Percentiles rank a stretch among this genome's conserved stretches.
These are phyloP conservation scores for Vanrija pseudolonga DNA, from an alignment of 1,284 basidiomycete genomes.

Conservation along the genomic window DNA sequence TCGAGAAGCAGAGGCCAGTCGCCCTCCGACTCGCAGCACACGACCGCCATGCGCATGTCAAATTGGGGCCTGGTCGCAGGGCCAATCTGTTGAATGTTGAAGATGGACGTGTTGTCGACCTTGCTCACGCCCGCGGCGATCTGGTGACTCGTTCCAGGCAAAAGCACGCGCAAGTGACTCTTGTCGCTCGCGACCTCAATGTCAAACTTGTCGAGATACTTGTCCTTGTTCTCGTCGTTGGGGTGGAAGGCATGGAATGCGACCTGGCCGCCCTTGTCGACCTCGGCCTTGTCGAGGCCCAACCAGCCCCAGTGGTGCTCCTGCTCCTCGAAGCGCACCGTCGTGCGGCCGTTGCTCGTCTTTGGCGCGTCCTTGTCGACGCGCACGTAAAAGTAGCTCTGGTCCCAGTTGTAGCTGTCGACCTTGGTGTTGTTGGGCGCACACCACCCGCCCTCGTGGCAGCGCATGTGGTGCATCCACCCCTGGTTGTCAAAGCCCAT, in stretches of 20 bases:
- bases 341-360: slow-evolving; percentile 17
- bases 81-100: slow-evolving; percentile 15
- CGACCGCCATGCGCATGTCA: slow-evolving; percentile 43
- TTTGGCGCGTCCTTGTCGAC: slow-evolving; percentile 4
- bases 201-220: slow-evolving; percentile 26
- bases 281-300: slow-evolving; percentile 22
- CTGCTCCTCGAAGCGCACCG: slow-evolving; percentile 32
- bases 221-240: slow-evolving; percentile 13
- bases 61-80: slow-evolving; percentile 12
- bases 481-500: slow-evolving; percentile 41
- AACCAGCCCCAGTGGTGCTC: slow-evolving; percentile 38
- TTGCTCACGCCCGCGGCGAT: slow-evolving; percentile 22
- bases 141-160: slow-evolving; percentile 31
- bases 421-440: slow-evolving; percentile 30
- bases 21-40: slow-evolving; percentile 44
- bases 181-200: slow-evolving; percentile 35
- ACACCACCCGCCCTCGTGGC: slow-evolving; percentile 37
- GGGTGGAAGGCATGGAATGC: slow-evolving; percentile 28
- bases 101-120: slow-evolving; percentile 1
- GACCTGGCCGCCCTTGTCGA: slow-evolving; percentile 16
- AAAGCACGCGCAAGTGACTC: slow-evolving; percentile 32
- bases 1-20: slow-evolving; percentile 49
- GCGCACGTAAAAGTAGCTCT: slow-evolving; percentile 31
- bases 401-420: slow-evolving; percentile 39
- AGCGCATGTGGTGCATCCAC: slow-evolving; percentile 43